Percentiles rank a stretch among this genome's conserved stretches.
Evolutionary conservation across 2,329 filamentous ascomycete genomes (phyloP).

Genomic region (Pseudodiploospora longispora): DNA sequence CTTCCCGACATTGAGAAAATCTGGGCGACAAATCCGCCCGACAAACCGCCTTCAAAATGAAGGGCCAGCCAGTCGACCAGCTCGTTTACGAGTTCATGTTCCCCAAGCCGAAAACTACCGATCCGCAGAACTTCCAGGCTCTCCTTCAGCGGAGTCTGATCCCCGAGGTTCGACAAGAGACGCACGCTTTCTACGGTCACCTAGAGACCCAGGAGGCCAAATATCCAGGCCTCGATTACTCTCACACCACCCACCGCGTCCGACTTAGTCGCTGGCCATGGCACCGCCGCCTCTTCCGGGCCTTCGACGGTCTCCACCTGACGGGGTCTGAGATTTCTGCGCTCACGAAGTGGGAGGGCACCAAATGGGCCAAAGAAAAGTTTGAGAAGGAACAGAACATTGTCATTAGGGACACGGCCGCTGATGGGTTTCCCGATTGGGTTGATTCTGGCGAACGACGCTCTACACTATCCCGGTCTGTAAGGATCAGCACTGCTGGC

Average conservation of each 20-base stretch:
- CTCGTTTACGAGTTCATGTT: conserved; percentile 70
- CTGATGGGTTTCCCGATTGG: conserved; percentile 58
- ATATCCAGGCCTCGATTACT: conserved; percentile 76
- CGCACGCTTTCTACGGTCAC: conserved; percentile 70
- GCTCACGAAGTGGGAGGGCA: conserved; percentile 76
- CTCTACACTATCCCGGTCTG: conserved; percentile 5
- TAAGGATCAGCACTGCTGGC: conserved; percentile 5
- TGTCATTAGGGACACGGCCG: conserved; percentile 61
- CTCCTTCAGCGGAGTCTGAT: conserved; percentile 65
- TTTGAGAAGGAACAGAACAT: conserved; percentile 70
- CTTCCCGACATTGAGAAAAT: no score
- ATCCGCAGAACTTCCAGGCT: conserved; percentile 63
- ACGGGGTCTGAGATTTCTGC: conserved; percentile 62
- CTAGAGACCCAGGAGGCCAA: conserved; percentile 73
- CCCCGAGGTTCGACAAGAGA: conserved; percentile 70
- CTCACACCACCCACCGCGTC: conserved; percentile 62
- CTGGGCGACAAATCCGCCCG: background rate
- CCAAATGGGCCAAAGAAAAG: conserved; percentile 72
- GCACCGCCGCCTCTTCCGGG: conserved; percentile 68
- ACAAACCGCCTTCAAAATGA: conserved; percentile 47
- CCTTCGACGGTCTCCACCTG: conserved; percentile 62
- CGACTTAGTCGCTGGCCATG: conserved; percentile 71
- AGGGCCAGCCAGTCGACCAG: conserved; percentile 60
- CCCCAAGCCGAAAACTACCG: conserved; percentile 56
- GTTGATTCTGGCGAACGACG: conserved; percentile 18